Conservation (phyloP, 2,329 filamentous ascomycete species). For the Monilinia vaccinii-corymbosi region DNA sequence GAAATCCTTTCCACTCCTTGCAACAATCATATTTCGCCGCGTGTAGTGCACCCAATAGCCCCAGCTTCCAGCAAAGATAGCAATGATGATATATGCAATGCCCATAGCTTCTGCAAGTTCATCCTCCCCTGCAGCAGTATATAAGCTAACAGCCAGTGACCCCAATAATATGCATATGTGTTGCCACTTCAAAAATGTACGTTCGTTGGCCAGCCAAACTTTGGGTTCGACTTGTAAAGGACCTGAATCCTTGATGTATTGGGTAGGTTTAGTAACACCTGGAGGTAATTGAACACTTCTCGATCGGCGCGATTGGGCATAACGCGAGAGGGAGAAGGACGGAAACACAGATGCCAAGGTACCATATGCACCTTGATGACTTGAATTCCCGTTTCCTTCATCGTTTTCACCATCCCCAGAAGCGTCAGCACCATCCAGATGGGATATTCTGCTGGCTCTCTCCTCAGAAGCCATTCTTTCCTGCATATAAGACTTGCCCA, state of each 20-base stretch:
- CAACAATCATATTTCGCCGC: constrained; percentile 68
- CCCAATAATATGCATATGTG: constrained; percentile 86
- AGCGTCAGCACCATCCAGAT: constrained; percentile 22
- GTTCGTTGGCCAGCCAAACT: constrained; percentile 97
- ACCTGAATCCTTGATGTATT: constrained; percentile 91
- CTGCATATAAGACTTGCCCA: constrained; percentile 55
- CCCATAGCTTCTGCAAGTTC: constrained; percentile 69
- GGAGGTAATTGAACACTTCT: constrained; percentile 58
- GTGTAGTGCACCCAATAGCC: constrained; percentile 76
- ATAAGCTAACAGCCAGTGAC: constrained; percentile 72
- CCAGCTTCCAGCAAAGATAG: constrained; percentile 77
- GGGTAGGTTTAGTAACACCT: constrained; percentile 74
- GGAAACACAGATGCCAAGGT: constrained; percentile 67
- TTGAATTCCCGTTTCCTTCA: constrained; percentile 31
- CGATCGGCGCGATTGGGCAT: constrained; percentile 49
- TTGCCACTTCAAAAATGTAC: constrained; percentile 98
- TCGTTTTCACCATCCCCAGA: constrained; percentile 22
- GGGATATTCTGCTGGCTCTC: constrained; percentile 21
- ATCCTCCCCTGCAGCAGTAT: constrained; percentile 78
- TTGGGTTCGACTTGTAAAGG: constrained; percentile 92
- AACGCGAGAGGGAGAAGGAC: constrained; percentile 72
- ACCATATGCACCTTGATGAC: constrained; percentile 37
- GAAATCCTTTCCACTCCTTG: constrained; percentile 85
- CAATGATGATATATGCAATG: constrained; percentile 73
- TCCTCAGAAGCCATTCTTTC: constrained; percentile 44